These are phyloP conservation scores for Miscanthus lutarioriparius DNA, from an alignment of 176 grass and related monocot species.

Conservation along the genomic window DNA sequence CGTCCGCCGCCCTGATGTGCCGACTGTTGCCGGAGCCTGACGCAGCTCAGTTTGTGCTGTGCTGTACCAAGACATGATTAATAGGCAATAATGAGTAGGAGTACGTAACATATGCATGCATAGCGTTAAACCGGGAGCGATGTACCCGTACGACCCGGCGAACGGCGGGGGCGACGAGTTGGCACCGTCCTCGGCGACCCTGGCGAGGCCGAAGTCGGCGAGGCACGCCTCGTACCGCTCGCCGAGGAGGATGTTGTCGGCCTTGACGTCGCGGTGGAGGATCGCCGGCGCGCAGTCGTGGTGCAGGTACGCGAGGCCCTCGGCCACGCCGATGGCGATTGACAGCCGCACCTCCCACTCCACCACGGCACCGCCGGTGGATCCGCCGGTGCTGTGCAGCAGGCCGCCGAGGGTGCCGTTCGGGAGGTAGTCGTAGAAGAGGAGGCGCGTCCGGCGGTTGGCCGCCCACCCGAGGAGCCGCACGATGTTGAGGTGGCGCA, in stretches of 20 bases:
- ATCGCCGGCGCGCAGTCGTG: slow-evolving; percentile 78
- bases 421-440: slow-evolving; percentile 89
- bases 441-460: slow-evolving; percentile 76
- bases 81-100: no score
- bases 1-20: no score
- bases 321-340: slow-evolving; percentile 77
- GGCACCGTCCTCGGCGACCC: slow-evolving; percentile 50
- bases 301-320: slow-evolving; percentile 82
- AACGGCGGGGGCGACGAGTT: slow-evolving; percentile 61
- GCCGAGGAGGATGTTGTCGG: slow-evolving; percentile 86
- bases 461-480: slow-evolving; percentile 86
- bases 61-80: no score
- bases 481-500: slow-evolving; percentile 89
- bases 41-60: no score
- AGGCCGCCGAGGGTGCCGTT: slow-evolving; percentile 75
- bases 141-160: slow-evolving; percentile 88
- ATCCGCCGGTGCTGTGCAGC: no score
- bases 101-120: no score
- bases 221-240: slow-evolving; percentile 89
- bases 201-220: slow-evolving; percentile 86
- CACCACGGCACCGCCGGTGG: no score
- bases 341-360: slow-evolving; percentile 80
- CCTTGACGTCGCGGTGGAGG: slow-evolving; percentile 88
- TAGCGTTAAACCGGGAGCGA: slow-evolving; percentile 96
- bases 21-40: no score